These are phyloP conservation scores for Chimonanthus praecox DNA, from an alignment of 164 flowering plant genomes.

Conservation along the genomic window DNA sequence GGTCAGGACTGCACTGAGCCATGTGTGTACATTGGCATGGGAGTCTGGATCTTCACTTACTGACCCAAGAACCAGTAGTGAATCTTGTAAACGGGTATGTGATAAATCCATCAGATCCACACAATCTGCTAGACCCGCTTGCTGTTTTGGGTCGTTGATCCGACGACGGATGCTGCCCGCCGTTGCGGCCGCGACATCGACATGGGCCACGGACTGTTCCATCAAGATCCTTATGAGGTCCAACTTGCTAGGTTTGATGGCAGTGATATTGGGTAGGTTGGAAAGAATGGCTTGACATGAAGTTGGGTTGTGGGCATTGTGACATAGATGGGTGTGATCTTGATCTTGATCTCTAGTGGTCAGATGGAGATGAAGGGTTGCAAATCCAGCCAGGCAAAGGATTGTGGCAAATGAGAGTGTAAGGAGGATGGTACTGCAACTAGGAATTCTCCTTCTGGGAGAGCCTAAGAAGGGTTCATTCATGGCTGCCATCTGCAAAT, in stretches of 20 bases:
- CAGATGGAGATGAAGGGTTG: neutral
- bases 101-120: conserved; percentile 3
- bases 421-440: neutral
- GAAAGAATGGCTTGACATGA: conserved; percentile 4
- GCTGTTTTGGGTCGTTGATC: neutral
- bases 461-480: neutral
- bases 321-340: neutral
- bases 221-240: neutral
- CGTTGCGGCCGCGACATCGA: neutral
- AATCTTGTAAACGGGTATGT: neutral
- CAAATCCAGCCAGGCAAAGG: neutral
- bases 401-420: neutral
- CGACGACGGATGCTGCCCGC: neutral
- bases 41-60: neutral
- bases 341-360: too few relatives aligned
- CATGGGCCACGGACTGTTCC: neutral
- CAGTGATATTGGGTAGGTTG: neutral
- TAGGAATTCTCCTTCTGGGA: neutral
- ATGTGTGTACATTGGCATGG: neutral
- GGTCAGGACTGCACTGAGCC: conserved; percentile 12
- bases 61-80: neutral
- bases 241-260: neutral
- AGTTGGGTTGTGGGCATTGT: neutral
- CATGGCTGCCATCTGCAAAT: neutral
- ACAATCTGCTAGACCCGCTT: conserved; percentile 2